These are phyloP conservation scores for Fomitopsis serialis DNA, from an alignment of 768 basidiomycete species.

Conservation along the genomic window DNA sequence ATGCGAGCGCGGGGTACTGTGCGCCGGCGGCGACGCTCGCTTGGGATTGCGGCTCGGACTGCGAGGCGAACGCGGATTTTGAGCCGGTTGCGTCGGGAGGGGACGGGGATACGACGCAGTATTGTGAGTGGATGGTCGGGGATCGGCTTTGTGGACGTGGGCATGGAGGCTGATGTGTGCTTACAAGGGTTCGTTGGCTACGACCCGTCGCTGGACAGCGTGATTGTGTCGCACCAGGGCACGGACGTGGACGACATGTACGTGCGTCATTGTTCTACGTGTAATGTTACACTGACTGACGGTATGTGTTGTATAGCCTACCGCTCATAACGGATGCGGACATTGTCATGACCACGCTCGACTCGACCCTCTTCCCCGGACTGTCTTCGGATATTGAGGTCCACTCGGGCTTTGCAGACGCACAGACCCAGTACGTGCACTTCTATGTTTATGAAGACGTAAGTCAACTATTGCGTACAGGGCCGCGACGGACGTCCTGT, in stretches of 20 bases:
- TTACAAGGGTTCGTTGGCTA: conserved; percentile 42
- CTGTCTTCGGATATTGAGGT: conserved; percentile 33
- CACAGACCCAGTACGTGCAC: conserved; percentile 36
- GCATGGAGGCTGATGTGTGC: background rate
- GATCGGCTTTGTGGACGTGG: too few relatives aligned
- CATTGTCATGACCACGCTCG: conserved; percentile 29
- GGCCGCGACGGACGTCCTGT: conserved; percentile 34
- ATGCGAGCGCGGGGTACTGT: conserved; percentile 28
- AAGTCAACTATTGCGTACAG: conserved; percentile 16
- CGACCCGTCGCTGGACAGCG: conserved; percentile 31
- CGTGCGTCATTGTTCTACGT: conserved; percentile 14
- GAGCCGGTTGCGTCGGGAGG: conserved; percentile 45
- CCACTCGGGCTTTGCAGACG: conserved; percentile 42
- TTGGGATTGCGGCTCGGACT: conserved; percentile 33
- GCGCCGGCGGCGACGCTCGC: conserved; percentile 15
- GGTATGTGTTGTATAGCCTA: conserved; percentile 16
- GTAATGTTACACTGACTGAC: background rate
- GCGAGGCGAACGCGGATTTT: conserved; percentile 41
- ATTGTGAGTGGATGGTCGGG: conserved; percentile 30
- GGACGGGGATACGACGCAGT: conserved; percentile 35
- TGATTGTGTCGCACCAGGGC: conserved; percentile 34
- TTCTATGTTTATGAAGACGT: background rate
- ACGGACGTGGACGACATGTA: conserved; percentile 30
- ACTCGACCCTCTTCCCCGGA: conserved; percentile 44
- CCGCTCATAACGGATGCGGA: conserved; percentile 38